Evolutionary conservation across 2,329 filamentous ascomycete species (phyloP).

Genomic region (Cyclaneusma minus): DNA sequence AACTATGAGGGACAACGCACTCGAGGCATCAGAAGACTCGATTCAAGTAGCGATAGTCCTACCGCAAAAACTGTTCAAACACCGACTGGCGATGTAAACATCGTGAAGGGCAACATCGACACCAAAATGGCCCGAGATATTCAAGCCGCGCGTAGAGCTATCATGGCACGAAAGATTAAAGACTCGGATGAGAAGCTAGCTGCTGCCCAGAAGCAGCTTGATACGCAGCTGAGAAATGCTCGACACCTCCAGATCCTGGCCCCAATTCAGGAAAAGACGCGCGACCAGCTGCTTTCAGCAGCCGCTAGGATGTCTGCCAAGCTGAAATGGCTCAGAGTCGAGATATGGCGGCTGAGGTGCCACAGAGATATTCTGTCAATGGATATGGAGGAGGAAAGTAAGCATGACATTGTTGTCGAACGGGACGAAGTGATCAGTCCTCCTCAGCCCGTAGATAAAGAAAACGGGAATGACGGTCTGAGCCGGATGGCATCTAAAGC

Average conservation of each 20-base stretch:
- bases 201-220: constrained; percentile 59
- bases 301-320: constrained; percentile 76
- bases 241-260: constrained; percentile 79
- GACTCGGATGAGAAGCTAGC: constrained; percentile 71
- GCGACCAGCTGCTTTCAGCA: constrained; percentile 72
- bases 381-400: constrained; percentile 66
- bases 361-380: constrained; percentile 76
- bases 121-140: constrained; percentile 78
- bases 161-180: constrained; percentile 70
- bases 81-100: constrained; percentile 56
- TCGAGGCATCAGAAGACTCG: constrained; percentile 55
- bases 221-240: constrained; percentile 73
- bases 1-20: constrained; percentile 71
- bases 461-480: constrained; percentile 6
- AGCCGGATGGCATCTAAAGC: constrained; percentile 20
- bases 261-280: constrained; percentile 78
- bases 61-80: constrained; percentile 48
- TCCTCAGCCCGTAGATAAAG: constrained; percentile 7
- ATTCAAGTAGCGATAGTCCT: constrained; percentile 35
- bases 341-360: constrained; percentile 84
- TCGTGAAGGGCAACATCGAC: constrained; percentile 60
- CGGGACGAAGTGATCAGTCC: constrained; percentile 5
- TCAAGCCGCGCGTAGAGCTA: constrained; percentile 61
- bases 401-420: constrained; percentile 5
- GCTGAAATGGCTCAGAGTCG: constrained; percentile 84